A percentile compares a stretch with the other conserved stretches of the same genome.
Evolutionary conservation across 2,329 filamentous ascomycete species (phyloP).

Genomic region (Rhynchosporium graminicola): DNA sequence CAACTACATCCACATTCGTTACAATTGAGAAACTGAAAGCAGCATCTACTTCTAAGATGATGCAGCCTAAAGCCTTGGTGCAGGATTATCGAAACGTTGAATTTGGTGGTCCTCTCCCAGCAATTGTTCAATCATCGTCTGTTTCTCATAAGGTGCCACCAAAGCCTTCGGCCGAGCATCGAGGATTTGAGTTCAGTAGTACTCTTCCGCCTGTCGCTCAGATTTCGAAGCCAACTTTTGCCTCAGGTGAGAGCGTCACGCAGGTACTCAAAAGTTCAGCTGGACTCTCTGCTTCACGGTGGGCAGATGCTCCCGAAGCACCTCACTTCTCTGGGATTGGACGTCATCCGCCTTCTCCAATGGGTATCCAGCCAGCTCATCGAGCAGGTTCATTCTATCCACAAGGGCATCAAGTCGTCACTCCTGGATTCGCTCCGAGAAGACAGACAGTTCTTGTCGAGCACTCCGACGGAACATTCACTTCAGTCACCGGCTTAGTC

Average conservation of each 20-base stretch:
- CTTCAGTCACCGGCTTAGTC: slow-evolving; percentile 21
- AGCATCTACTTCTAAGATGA: not conserved
- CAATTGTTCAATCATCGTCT: not conserved
- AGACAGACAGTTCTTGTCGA: slow-evolving; percentile 19
- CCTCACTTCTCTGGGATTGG: not conserved
- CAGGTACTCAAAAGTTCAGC: slow-evolving; percentile 5
- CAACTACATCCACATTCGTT: not conserved
- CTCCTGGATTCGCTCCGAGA: slow-evolving; percentile 12
- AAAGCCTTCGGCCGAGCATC: not conserved
- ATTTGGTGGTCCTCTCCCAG: not conserved
- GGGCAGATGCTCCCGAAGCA: slow-evolving; percentile 12
- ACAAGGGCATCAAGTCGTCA: not conserved
- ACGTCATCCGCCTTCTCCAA: not conserved
- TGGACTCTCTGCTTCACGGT: slow-evolving; percentile 21
- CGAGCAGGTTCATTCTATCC: not conserved
- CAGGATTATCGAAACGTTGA: not conserved
- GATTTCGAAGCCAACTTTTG: not conserved
- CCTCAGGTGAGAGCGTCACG: not conserved
- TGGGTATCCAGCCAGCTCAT: not conserved
- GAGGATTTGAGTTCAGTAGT: not conserved
- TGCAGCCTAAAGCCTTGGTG: not conserved
- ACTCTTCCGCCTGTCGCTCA: not conserved
- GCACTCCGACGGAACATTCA: slow-evolving; percentile 10
- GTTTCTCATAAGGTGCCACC: not conserved
- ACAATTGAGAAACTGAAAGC: not conserved